phyloP scores from a whole-genome alignment of 805 yeast genomes.

The Metschnikowia kofuensis region DNA sequence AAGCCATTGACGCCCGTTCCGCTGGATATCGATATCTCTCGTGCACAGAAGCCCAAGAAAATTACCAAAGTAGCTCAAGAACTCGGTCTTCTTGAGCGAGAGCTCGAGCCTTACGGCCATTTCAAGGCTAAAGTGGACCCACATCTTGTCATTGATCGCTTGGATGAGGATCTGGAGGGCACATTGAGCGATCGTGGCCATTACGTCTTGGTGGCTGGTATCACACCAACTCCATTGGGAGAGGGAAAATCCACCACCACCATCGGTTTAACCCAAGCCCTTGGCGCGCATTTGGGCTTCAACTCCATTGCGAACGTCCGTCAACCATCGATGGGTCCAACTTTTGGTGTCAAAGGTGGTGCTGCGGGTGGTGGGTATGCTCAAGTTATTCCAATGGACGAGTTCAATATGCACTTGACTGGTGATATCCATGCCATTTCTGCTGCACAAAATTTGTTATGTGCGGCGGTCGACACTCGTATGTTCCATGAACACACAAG shows the following conservation, averaged over 20 bases:
- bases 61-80: slow-evolving; percentile 74
- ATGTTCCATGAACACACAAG: slow-evolving; percentile 93
- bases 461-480: slow-evolving; percentile 96
- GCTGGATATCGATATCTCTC: slow-evolving; percentile 84
- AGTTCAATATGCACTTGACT: slow-evolving; percentile 94
- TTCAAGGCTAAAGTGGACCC: slow-evolving; percentile 83
- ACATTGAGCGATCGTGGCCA: slow-evolving; percentile 66
- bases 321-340: slow-evolving; percentile 98
- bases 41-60: slow-evolving; percentile 84
- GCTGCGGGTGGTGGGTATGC: slow-evolving; percentile 99
- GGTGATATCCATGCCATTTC: slow-evolving; percentile 97
- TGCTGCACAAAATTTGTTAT: slow-evolving; percentile 88
- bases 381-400: slow-evolving; percentile 98
- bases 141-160: slow-evolving; percentile 33
- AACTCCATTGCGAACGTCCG: slow-evolving; percentile 92
- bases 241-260: slow-evolving; percentile 98
- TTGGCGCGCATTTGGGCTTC: slow-evolving; percentile 83
- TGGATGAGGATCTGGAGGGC: slow-evolving; percentile 68
- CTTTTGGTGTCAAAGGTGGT: slow-evolving; percentile 98
- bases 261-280: slow-evolving; percentile 93
- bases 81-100: slow-evolving; percentile 72
- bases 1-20: slow-evolving; percentile 66
- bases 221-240: slow-evolving; percentile 97
- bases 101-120: slow-evolving; percentile 85
- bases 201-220: slow-evolving; percentile 91